Evolutionary conservation across 768 basidiomycete genomes (phyloP).

Genomic region (Coprinopsis marcescibilis): DNA sequence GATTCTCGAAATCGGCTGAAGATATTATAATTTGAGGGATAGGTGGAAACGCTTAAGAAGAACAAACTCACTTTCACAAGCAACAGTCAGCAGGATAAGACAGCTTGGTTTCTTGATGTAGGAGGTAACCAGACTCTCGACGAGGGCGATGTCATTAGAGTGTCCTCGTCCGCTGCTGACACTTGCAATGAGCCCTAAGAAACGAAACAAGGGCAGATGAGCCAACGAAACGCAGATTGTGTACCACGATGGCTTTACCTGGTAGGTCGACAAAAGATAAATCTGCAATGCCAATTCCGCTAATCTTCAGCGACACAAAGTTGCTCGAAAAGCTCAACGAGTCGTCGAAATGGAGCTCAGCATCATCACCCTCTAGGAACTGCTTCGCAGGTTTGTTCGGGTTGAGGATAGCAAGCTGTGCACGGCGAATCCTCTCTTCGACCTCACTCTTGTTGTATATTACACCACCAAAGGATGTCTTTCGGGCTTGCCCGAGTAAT

Average conservation of each 20-base stretch:
- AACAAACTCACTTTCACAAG: constrained; percentile 53
- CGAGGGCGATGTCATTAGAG: constrained; percentile 52
- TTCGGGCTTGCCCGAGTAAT: constrained; percentile 32
- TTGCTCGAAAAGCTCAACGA: constrained; percentile 47
- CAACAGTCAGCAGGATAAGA: constrained; percentile 51
- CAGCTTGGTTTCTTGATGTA: constrained; percentile 63
- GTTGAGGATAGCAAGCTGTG: constrained; percentile 62
- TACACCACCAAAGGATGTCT: constrained; percentile 37
- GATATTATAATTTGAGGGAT: background rate
- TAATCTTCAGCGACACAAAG: constrained; percentile 53
- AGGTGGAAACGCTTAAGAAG: background rate
- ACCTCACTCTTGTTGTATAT: constrained; percentile 50
- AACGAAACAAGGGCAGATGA: background rate
- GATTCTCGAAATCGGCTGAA: constrained; percentile 75
- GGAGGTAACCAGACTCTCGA: constrained; percentile 48
- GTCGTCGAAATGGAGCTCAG: constrained; percentile 14
- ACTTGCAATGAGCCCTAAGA: constrained; percentile 52
- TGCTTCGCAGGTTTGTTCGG: constrained; percentile 29
- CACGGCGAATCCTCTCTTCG: constrained; percentile 61
- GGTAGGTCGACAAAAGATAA: constrained; percentile 63
- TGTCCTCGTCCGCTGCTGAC: too few species aligned
- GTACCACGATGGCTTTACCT: too few species aligned
- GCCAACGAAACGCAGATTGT: background rate
- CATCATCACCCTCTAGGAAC: constrained; percentile 36
- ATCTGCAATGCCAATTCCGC: constrained; percentile 53